Base-by-base conservation (phyloP, 176 grass and related monocot species). In the Chrysopogon serrulatus region DNA sequence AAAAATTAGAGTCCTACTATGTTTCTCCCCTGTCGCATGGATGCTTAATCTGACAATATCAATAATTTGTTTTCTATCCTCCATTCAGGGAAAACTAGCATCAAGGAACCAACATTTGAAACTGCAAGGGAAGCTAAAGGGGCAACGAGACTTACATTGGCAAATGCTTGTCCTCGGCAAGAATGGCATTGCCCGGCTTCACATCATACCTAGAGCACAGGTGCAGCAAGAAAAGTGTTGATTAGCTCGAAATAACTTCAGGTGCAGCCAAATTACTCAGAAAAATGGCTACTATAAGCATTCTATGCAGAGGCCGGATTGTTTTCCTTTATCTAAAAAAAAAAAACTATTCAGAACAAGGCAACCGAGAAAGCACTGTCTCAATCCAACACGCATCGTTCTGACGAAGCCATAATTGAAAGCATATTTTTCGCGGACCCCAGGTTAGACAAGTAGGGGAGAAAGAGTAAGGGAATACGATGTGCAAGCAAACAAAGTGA, bases 151-250 rank as follows among this genome's bases (percentile, higher is more conserved):
- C 84, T 87, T 87, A 94, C 92, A 91, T 94, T 47, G 81, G 92
- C 64, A 97, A 78, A 79, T 97, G 94, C 36, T 91, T 97, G 57
- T 93, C 86, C 45, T 91, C 91, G 0, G 94, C 89, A 5, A 93
- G 77, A 88, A 94, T 92, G 70, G 90, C 90, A 89, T 91, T 84
- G 54, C 83, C 89, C 5, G 39, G 77, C 74, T 92, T 90, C 37
- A 97, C 78, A 13, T 91, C 92, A 87, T 92, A 97, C 65, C 90
- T 91, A 69, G 18, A 64, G 76, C 74, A 79, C 39, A 80, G 10
- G 16, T 53, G 1, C 74, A 77, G 54, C 65, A 18, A 68, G 21
- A 68, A 73, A 86, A 26, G 28, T 63, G 54, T 40, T 24, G 71
- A 35, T 65, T 59, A 73, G 74, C 57, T 74, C 79, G 11, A 48